phyloP scores from a whole-genome alignment of 257 asterid species.

The Lantana camara region DNA sequence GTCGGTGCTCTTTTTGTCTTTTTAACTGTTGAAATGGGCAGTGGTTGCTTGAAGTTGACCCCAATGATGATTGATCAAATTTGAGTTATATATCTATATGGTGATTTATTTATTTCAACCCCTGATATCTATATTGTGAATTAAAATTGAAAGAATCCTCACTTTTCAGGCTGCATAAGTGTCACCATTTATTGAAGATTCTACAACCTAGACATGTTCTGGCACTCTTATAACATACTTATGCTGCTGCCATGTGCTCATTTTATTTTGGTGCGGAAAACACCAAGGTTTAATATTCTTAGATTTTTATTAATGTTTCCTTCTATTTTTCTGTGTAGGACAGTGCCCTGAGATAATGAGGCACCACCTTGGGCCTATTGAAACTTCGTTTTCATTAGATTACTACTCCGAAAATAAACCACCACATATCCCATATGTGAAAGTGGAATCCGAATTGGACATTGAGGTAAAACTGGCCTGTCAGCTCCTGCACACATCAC shows the following conservation, averaged over 20 bases:
- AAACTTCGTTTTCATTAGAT: constrained; percentile 38
- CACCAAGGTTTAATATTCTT: too few species aligned
- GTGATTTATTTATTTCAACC: too few species aligned
- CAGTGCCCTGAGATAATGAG: constrained; percentile 69
- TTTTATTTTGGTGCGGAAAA: too few species aligned
- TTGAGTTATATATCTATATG: too few species aligned
- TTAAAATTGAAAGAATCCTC: constrained; percentile 7
- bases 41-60: too few species aligned
- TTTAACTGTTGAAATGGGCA: not conserved
- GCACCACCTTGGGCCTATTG: constrained; percentile 34
- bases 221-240: constrained; percentile 42
- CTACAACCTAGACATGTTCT: constrained; percentile 71
- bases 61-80: too few species aligned
- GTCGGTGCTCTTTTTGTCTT: constrained; percentile 23
- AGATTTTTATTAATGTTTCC: too few species aligned
- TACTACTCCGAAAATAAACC: constrained; percentile 54
- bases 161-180: constrained; percentile 51
- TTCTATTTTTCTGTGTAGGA: constrained; percentile 11
- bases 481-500: constrained; percentile 42
- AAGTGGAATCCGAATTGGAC: constrained; percentile 44
- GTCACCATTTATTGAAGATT: constrained; percentile 51
- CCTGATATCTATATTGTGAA: not conserved
- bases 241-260: not conserved
- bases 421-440: constrained; percentile 45
- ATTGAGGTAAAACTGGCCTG: constrained; percentile 52